phyloP scores from a whole-genome alignment of 1,284 basidiomycete genomes.

The Sanghuangporus weigelae region DNA sequence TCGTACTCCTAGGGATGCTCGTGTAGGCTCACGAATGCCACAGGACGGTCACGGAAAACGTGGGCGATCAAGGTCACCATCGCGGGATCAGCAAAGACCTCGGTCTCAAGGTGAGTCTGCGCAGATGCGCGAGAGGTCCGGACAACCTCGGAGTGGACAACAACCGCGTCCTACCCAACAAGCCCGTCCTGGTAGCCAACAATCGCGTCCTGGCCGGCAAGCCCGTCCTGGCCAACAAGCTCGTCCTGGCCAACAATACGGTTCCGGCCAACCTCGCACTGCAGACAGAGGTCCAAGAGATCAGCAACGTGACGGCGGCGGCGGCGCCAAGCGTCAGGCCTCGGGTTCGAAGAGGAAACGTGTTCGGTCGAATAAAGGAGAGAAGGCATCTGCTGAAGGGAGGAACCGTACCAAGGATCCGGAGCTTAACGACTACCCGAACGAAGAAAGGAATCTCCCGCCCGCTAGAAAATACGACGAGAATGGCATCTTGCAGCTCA shows the following conservation, averaged over 20 bases:
- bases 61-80: background rate
- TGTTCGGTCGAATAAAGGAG: background rate
- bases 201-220: too few species aligned
- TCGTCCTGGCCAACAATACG: too few species aligned
- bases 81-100: background rate
- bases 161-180: too few species aligned
- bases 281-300: background rate
- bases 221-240: too few species aligned
- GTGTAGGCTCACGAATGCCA: background rate
- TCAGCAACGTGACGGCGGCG: background rate
- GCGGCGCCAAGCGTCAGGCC: background rate
- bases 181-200: too few species aligned
- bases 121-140: background rate
- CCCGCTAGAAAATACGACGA: slow-evolving; percentile 6
- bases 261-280: background rate
- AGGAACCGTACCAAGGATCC: background rate
- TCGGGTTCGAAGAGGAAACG: background rate
- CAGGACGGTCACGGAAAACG: background rate
- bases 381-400: background rate
- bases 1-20: background rate
- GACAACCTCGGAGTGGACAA: background rate
- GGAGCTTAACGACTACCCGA: slow-evolving; percentile 12
- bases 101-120: background rate
- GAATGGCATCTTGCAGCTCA: slow-evolving; percentile 4
- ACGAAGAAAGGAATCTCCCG: background rate